Evolutionary conservation across 768 basidiomycete species (phyloP).

Genomic region (Exidia glandulosa): DNA sequence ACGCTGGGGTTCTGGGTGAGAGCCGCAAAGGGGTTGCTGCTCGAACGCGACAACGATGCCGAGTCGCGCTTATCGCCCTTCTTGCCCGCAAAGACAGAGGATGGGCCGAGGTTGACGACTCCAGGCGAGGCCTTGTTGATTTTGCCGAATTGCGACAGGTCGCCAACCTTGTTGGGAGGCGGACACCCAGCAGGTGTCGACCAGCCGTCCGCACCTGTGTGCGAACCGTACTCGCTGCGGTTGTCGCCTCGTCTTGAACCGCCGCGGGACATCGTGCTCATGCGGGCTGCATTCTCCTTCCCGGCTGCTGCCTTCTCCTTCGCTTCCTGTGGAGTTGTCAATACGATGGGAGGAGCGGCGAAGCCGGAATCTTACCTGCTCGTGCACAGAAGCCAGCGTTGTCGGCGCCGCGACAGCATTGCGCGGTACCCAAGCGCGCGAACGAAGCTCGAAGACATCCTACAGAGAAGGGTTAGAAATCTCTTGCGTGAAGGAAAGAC

Average conservation of each 20-base stretch:
- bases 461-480: too few species aligned
- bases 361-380: constrained; percentile 45
- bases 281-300: constrained; percentile 48
- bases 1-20: constrained; percentile 51
- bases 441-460: constrained; percentile 87
- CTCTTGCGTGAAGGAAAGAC: too few species aligned
- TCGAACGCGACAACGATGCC: constrained; percentile 63
- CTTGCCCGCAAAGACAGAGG: constrained; percentile 70
- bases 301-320: constrained; percentile 60
- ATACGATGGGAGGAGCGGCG: neutral
- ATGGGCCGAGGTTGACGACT: constrained; percentile 70
- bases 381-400: constrained; percentile 83
- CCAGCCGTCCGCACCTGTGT: constrained; percentile 76
- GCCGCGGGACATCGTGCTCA: constrained; percentile 74
- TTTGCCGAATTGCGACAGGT: constrained; percentile 82
- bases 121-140: constrained; percentile 46
- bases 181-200: constrained; percentile 47
- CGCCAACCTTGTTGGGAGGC: constrained; percentile 68
- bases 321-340: constrained; percentile 41
- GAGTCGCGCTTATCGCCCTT: constrained; percentile 59
- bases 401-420: constrained; percentile 66
- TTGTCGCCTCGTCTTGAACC: constrained; percentile 83
- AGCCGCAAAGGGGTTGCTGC: constrained; percentile 81
- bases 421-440: constrained; percentile 68
- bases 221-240: constrained; percentile 41